Evolutionary conservation across 140 eudicot genomes (phyloP), one percentile per base, ranked within the genome.

Genomic region (Flaveria floridana): DNA sequence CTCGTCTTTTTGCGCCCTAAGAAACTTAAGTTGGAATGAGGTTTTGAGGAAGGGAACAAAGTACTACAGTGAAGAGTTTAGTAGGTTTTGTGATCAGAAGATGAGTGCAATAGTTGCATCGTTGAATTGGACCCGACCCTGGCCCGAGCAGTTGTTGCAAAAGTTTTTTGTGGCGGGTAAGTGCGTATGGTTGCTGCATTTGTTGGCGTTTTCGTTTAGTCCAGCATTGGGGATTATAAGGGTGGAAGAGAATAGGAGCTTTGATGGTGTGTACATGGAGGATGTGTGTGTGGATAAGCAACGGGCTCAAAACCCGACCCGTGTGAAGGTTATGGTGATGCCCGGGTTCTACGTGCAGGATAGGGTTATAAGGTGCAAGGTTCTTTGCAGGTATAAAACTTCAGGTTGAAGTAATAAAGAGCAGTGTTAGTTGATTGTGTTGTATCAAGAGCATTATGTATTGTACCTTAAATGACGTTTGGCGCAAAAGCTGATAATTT

Each of bases 341-440:
- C 97, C 99, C 1, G 99, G 97, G 44, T 93, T 93, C 70, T 93
- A 93, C 85, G 96, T 93, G 68, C 87, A 85, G 19, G 99, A 90
- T 72, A 86, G 82, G 67, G 91, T 93, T 34, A 77, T 90, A 21
- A 90, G 84, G 82, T 93, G 97, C 67, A 90, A 90, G 88, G 99
- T 93, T 77, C 83, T 93, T 58, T 90, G 96, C 85, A 85, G 89
- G 82, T 88, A 90, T 56, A 90, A 88, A 75, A 64, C 87, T 78
- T 64, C 73, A 41, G 83, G 84, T 53, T 85, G 72, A 81, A 72
- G 61, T 34, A 28, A 18, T 44, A 65, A 75, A 55, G 15, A 28
- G 12, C 20, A 34, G 65, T 48, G 79, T 75, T 80, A 73, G 19
- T 2, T 71, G 73, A 53, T 9, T 71, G 42, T 77, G 68, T 51